These are phyloP conservation scores for Backusella tarrabulga DNA, from an alignment of 192 early-diverging fungal genomes.

Conservation along the genomic window DNA sequence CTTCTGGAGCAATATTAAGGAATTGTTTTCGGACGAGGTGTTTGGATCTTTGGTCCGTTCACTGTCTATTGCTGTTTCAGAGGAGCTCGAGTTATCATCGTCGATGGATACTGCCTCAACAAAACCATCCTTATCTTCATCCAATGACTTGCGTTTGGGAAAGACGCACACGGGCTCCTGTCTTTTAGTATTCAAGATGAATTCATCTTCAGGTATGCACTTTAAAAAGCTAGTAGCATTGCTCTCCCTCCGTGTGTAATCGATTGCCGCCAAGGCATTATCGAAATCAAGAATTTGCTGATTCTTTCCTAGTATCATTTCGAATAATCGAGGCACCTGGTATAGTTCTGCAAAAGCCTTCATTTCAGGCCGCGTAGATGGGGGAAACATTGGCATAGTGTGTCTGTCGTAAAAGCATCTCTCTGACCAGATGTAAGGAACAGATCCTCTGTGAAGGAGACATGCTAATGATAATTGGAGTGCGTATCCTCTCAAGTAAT, in stretches of 20 bases:
- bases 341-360: neutral
- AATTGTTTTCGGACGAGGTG: neutral
- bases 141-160: neutral
- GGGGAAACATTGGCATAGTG: neutral
- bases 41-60: neutral
- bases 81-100: neutral
- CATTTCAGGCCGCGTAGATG: neutral
- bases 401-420: neutral
- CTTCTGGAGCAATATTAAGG: neutral
- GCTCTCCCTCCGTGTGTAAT: neutral
- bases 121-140: neutral
- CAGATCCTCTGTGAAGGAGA: constrained; percentile 10
- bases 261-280: neutral
- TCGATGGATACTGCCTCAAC: neutral
- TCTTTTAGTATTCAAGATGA: neutral
- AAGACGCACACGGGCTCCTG: neutral
- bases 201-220: neutral
- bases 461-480: constrained; percentile 13
- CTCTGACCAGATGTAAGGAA: constrained; percentile 22
- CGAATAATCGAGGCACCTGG: constrained; percentile 1
- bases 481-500: constrained; percentile 17
- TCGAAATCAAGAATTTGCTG: constrained; percentile 3
- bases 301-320: neutral
- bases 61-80: neutral
- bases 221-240: neutral